phyloP scores from a whole-genome alignment of 108 stramenopile genomes.

The Pseudonitzschia pungens region DNA sequence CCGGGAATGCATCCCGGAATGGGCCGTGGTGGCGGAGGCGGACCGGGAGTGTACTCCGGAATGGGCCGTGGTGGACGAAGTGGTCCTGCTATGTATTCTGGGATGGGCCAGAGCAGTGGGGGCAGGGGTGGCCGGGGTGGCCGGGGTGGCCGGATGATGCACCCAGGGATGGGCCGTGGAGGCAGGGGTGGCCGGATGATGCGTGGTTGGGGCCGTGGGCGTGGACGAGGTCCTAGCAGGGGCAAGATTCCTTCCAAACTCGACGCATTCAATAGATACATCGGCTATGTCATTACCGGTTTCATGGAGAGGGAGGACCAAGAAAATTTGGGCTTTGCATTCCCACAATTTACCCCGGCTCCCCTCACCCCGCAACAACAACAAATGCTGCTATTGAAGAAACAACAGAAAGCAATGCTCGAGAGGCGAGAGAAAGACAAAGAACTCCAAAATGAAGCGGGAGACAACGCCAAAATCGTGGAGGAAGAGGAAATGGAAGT shows the following conservation, averaged over 20 bases:
- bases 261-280: constrained; percentile 17
- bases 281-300: constrained; percentile 3
- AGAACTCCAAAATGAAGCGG: background rate
- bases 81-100: background rate
- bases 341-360: constrained; percentile 16
- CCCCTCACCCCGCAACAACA: constrained; percentile 22
- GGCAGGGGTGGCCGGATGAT: constrained; percentile 14
- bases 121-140: background rate
- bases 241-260: constrained; percentile 8
- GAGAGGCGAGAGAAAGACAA: background rate
- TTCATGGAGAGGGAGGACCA: constrained; percentile 23
- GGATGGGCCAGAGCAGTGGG: background rate
- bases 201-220: constrained; percentile 16
- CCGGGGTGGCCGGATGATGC: constrained; percentile 5
- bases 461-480: background rate
- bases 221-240: background rate
- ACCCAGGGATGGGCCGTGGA: background rate
- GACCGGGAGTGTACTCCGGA: no score
- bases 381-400: constrained; percentile 2
- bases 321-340: constrained; percentile 21
- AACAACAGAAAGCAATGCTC: constrained; percentile 9
- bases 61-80: background rate
- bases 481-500: constrained; percentile 2
- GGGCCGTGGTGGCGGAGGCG: background rate
- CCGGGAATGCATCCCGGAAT: background rate